Evolutionary conservation across 768 basidiomycete species (phyloP), one percentile per base, ranked within the genome.

Genomic region (Phylloporus scabripes): DNA sequence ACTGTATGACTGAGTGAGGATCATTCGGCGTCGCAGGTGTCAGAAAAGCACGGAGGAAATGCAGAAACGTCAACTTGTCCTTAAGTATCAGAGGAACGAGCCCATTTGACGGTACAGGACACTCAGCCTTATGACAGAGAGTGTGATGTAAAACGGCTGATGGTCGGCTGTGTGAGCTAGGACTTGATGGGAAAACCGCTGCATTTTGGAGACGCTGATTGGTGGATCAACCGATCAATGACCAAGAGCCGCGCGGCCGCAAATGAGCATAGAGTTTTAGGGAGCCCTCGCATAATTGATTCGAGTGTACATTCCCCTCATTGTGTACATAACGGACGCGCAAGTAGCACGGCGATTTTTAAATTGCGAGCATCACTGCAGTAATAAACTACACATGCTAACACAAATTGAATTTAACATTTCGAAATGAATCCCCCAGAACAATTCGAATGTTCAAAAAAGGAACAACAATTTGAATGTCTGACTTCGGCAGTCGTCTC

Each of bases 61-160:
- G 45, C 31, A 55, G 45, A 45, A 45, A 52, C 50, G 44, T 47
- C 18, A 46, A 51, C 45, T 53, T 49, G 53, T 53, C 59, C 62
- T 66, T 66, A 68, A 66, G 68, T 68, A 62, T 60, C 44, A 52
- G 44, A 46, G 45, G 45, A 42, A 38, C 38, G 44, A 51, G 48
- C 45, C 26, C 36, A 47, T 53, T 63, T 50, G 40, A 64, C 46
- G 58, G 52, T 39, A 49, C 51, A 44, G 39, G 50, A 48, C 40
- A 61, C 61, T 52, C 60, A 62, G 64, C 60, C 61, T 64, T 68
- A 66, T 28, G 40, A 57, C 45, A 37, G 56, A 46, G 41, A 38
- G 42, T n/a, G 62, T 68, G 64, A 66, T 64, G 66, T 64, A 65
- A 68, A 66, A 56, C 49, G 56, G 45, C 61, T 60, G 65, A 53